A percentile compares a stretch with the other conserved stretches of the same genome.
Evolutionary conservation across 805 yeast species (phyloP).

Genomic region (Candida tibetensis): DNA sequence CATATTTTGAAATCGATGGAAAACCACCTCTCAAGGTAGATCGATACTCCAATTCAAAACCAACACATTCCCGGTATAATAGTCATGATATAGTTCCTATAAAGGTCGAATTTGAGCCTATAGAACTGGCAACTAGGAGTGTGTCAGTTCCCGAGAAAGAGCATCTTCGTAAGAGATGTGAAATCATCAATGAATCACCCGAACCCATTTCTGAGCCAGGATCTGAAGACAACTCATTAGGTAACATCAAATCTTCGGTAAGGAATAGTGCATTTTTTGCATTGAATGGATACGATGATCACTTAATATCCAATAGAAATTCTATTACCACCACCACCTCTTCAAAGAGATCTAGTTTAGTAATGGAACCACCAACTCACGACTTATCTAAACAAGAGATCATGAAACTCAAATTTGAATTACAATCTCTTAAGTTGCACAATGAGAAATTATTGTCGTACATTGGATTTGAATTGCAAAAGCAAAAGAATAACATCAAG

Average conservation of each 20-base stretch:
- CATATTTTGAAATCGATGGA: conserved; percentile 10
- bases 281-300: conserved; percentile 22
- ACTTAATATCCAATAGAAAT: conserved; percentile 10
- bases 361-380: conserved; percentile 19
- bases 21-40: conserved; percentile 9
- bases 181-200: conserved; percentile 13
- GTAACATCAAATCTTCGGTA: conserved; percentile 8
- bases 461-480: conserved; percentile 55
- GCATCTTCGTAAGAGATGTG: conserved; percentile 6
- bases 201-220: conserved; percentile 11
- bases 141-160: conserved; percentile 29
- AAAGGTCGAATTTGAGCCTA: conserved; percentile 40
- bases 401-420: conserved; percentile 50
- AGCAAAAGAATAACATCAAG: conserved; percentile 42
- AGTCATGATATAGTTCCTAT: conserved; percentile 44
- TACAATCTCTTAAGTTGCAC: conserved; percentile 51
- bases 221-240: background rate
- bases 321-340: conserved; percentile 20
- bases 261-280: conserved; percentile 28
- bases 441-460: conserved; percentile 56
- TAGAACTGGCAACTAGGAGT: conserved; percentile 17
- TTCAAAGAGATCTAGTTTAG: conserved; percentile 31
- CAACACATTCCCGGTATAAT: conserved; percentile 38
- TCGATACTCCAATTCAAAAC: conserved; percentile 29
- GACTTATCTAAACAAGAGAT: conserved; percentile 46